phyloP scores from a whole-genome alignment of 2,329 filamentous ascomycete species.

The Orbilia blumenaviensis region DNA sequence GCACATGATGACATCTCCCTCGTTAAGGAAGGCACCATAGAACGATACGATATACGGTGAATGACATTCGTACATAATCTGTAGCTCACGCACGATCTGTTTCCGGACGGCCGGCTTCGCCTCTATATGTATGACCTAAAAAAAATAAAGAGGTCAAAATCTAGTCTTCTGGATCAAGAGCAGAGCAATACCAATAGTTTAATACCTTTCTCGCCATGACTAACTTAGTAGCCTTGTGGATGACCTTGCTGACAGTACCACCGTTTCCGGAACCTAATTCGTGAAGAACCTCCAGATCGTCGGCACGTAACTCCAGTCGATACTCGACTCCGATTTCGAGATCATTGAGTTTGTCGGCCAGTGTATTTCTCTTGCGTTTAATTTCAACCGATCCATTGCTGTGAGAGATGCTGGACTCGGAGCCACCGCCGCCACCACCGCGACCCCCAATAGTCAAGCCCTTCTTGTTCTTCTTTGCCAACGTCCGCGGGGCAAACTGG shows the following conservation, averaged over 20 bases:
- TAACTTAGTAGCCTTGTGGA: slow-evolving; percentile 91
- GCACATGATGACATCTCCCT: slow-evolving; percentile 98
- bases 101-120: slow-evolving; percentile 97
- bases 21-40: slow-evolving; percentile 95
- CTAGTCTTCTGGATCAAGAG: too few species aligned
- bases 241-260: slow-evolving; percentile 97
- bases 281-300: slow-evolving; percentile 91
- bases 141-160: slow-evolving; percentile 10
- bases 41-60: slow-evolving; percentile 97
- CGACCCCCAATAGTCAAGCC: slow-evolving; percentile 84
- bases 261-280: slow-evolving; percentile 96
- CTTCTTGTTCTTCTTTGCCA: slow-evolving; percentile 96
- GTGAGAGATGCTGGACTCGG: slow-evolving; percentile 68
- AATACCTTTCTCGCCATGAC: slow-evolving; percentile 96
- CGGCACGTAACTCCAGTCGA: slow-evolving; percentile 87
- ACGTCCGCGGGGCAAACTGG: slow-evolving; percentile 65
- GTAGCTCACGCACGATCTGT: slow-evolving; percentile 93
- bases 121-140: slow-evolving; percentile 97
- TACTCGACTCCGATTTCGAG: slow-evolving; percentile 98
- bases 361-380: slow-evolving; percentile 70
- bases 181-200: background rate
- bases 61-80: slow-evolving; percentile 98
- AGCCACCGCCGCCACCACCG: slow-evolving; percentile 75
- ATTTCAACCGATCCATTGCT: slow-evolving; percentile 73
- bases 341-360: slow-evolving; percentile 68